These are phyloP conservation scores for Pythium utonaiense DNA, from an alignment of 352 stramenopile genomes.

Conservation along the genomic window DNA sequence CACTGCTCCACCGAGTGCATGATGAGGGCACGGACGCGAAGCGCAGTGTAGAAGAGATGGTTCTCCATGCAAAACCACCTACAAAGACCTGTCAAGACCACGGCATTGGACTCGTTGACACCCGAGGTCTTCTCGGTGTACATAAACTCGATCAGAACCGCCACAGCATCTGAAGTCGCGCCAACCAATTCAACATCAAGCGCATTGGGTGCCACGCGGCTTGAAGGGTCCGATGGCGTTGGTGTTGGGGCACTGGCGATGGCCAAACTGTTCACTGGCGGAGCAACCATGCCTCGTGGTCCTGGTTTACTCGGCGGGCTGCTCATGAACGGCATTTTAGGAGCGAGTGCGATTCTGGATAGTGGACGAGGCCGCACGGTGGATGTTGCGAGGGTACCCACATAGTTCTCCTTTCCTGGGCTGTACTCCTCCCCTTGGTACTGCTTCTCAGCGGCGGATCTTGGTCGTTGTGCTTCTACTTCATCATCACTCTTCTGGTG, in stretches of 20 bases:
- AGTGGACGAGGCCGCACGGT: slow-evolving; percentile 5
- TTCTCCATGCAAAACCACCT: slow-evolving; percentile 39
- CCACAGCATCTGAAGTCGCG: slow-evolving; percentile 35
- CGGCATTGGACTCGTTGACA: slow-evolving; percentile 28
- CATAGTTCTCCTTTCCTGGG: slow-evolving; percentile 27
- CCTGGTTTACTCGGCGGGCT: neutral
- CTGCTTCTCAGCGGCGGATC: neutral
- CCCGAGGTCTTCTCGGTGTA: slow-evolving; percentile 41
- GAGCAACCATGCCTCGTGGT: neutral
- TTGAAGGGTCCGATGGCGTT: neutral
- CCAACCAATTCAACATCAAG: slow-evolving; percentile 44
- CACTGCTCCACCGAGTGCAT: slow-evolving; percentile 34
- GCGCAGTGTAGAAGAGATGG: slow-evolving; percentile 36
- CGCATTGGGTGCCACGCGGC: neutral
- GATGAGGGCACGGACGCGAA: slow-evolving; percentile 30
- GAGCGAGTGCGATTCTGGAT: slow-evolving; percentile 10
- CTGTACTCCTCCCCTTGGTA: slow-evolving; percentile 3
- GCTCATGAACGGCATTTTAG: slow-evolving; percentile 17
- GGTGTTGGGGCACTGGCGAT: neutral
- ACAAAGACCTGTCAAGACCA: slow-evolving; percentile 38
- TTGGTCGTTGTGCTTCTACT: neutral
- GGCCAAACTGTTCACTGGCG: neutral
- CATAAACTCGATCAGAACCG: slow-evolving; percentile 55
- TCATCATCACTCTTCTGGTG: slow-evolving; percentile 11
- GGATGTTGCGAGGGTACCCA: neutral